These are phyloP conservation scores for Rosa hybrid DNA, from an alignment of 331 rosid species.

Conservation along the genomic window DNA sequence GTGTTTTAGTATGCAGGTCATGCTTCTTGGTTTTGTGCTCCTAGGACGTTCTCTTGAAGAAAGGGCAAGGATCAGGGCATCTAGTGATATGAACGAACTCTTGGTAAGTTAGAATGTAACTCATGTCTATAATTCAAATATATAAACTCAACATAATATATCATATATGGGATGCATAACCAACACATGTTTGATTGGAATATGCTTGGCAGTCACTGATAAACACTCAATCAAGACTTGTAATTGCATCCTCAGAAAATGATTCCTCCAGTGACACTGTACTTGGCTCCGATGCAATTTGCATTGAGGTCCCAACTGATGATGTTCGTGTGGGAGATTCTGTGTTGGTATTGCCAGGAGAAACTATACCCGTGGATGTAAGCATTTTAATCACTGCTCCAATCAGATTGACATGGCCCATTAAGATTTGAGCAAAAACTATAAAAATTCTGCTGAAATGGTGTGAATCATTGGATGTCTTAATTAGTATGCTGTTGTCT, in stretches of 20 bases:
- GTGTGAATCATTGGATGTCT: background rate
- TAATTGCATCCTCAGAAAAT: slow-evolving; percentile 73
- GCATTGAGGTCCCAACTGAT: slow-evolving; percentile 87
- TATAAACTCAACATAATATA: background rate
- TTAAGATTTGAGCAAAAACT: background rate
- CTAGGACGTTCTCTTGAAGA: slow-evolving; percentile 98
- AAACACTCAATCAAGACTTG: slow-evolving; percentile 92
- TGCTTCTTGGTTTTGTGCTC: slow-evolving; percentile 99
- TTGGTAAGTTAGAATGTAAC: slow-evolving; percentile 54
- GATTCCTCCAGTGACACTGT: slow-evolving; percentile 59
- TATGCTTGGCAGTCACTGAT: slow-evolving; percentile 79
- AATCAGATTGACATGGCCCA: background rate
- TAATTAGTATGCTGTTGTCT: background rate
- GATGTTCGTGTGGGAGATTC: slow-evolving; percentile 94
- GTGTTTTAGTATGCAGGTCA: slow-evolving; percentile 91
- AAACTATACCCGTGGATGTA: slow-evolving; percentile 93
- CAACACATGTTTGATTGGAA: slow-evolving; percentile 29
- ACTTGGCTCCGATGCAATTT: slow-evolving; percentile 71
- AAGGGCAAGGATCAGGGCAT: slow-evolving; percentile 88
- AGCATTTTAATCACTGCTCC: slow-evolving; percentile 34
- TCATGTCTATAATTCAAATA: slow-evolving; percentile 11
- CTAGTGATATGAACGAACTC: slow-evolving; percentile 98
- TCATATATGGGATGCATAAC: background rate
- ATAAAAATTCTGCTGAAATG: background rate
- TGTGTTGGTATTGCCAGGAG: slow-evolving; percentile 93